These are phyloP conservation scores for Caryopteris hybrid DNA, from an alignment of 305 asterid species.

Conservation along the genomic window DNA sequence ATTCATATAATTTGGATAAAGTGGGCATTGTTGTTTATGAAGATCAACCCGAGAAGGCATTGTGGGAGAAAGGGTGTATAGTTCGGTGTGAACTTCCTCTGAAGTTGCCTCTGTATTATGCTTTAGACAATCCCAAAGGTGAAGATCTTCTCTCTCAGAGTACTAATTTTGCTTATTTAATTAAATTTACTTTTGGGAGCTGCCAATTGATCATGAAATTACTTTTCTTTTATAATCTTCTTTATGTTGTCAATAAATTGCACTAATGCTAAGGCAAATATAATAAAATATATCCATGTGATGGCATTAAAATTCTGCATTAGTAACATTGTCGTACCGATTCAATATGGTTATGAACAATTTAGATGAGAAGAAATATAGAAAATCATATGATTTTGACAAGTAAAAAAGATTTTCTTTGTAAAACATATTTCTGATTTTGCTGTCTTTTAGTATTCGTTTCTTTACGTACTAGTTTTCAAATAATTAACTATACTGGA, in stretches of 20 bases:
- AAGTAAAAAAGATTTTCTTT: not conserved
- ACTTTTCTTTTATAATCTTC: not conserved
- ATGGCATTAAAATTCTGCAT: not conserved
- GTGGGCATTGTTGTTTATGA: conserved; percentile 44
- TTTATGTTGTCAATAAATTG: not conserved
- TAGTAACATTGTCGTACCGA: not conserved
- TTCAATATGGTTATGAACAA: not conserved
- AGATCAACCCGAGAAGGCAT: conserved; percentile 64
- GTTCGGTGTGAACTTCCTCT: conserved; percentile 64
- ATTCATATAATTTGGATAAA: conserved; percentile 34
- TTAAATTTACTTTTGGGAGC: not conserved
- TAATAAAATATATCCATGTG: not conserved
- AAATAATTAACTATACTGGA: not conserved
- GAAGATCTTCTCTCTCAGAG: conserved; percentile 4
- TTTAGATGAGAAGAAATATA: not conserved
- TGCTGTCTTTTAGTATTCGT: not conserved
- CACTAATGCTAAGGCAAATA: not conserved
- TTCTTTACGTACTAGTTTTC: not conserved
- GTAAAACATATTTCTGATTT: not conserved
- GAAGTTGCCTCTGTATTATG: conserved; percentile 70
- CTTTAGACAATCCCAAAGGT: conserved; percentile 51
- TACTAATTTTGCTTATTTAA: not conserved
- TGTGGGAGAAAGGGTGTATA: conserved; percentile 72
- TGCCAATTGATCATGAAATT: not conserved
- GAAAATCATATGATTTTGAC: not conserved